Percentiles rank a stretch among this genome's conserved stretches.
phyloP scores from a whole-genome alignment of 2,329 filamentous ascomycete genomes.

The Malbranchea cinnamomea region DNA sequence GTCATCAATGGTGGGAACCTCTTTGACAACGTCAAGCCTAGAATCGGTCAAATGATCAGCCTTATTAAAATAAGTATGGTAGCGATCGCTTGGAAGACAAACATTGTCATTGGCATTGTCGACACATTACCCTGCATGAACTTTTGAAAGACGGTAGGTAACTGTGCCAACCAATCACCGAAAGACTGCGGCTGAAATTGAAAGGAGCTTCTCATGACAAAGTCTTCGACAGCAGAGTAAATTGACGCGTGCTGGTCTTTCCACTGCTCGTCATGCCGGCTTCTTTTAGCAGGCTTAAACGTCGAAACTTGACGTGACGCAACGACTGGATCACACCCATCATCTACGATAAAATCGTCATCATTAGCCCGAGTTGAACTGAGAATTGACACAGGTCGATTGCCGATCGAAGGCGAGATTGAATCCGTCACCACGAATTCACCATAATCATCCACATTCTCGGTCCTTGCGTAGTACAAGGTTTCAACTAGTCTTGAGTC shows the following conservation, averaged over 20 bases:
- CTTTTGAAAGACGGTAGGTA: background rate
- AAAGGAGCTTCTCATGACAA: background rate
- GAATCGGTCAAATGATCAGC: constrained; percentile 4
- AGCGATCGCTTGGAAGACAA: constrained; percentile 8
- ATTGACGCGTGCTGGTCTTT: background rate
- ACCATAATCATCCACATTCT: background rate
- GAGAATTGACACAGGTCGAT: constrained; percentile 2
- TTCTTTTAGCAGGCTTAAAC: background rate
- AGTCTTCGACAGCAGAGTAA: background rate
- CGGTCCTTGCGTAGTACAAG: constrained; percentile 14
- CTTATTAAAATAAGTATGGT: constrained; percentile 6
- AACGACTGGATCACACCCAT: constrained; percentile 17
- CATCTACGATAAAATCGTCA: constrained; percentile 24
- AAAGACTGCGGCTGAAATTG: constrained; percentile 1
- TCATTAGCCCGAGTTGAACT: constrained; percentile 6
- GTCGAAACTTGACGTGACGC: background rate
- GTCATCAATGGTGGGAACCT: constrained; percentile 17
- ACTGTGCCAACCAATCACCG: constrained; percentile 3
- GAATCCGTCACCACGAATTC: constrained; percentile 2
- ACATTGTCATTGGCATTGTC: constrained; percentile 18
- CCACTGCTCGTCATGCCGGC: constrained; percentile 4
- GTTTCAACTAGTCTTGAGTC: constrained; percentile 21
- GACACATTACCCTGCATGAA: background rate
- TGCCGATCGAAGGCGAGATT: background rate
- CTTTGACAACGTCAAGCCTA: constrained; percentile 20